phyloP scores from a whole-genome alignment of 345 rosid genomes.

The Eutrema heterophyllum region DNA sequence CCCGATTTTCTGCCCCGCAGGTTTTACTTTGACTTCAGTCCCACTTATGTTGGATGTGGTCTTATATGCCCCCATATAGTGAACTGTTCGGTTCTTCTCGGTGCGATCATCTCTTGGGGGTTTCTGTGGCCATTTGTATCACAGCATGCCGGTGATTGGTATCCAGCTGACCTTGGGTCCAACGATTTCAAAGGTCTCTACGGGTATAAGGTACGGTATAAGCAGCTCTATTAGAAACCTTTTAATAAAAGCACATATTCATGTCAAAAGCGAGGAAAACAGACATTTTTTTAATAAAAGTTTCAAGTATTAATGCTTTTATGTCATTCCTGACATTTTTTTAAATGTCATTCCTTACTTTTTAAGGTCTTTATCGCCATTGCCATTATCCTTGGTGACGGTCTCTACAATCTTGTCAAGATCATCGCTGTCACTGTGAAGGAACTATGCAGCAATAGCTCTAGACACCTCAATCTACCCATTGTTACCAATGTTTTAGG shows the following conservation, averaged over 20 bases:
- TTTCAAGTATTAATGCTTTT: neutral
- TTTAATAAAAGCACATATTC: neutral
- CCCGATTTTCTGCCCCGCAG: constrained; percentile 30
- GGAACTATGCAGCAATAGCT: constrained; percentile 55
- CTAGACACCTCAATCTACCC: constrained; percentile 47
- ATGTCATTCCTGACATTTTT: neutral
- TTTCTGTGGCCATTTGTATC: constrained; percentile 85
- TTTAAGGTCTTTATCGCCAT: constrained; percentile 85
- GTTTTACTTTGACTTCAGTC: constrained; percentile 91
- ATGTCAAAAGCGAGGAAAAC: neutral
- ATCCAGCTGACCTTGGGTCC: constrained; percentile 70
- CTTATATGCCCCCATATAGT: constrained; percentile 95
- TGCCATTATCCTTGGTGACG: constrained; percentile 86
- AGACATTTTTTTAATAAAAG: too few species aligned
- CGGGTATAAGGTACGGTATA: constrained; percentile 66
- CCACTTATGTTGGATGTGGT: constrained; percentile 96
- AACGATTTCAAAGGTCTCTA: constrained; percentile 92
- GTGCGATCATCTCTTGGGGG: constrained; percentile 92
- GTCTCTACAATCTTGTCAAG: constrained; percentile 85
- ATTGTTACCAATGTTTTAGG: constrained; percentile 49
- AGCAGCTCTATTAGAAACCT: neutral
- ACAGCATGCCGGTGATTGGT: constrained; percentile 77
- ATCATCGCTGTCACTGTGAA: constrained; percentile 54
- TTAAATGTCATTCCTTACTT: constrained; percentile 6
- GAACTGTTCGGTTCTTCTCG: constrained; percentile 83